These are phyloP conservation scores for Lentinula boryana DNA, from an alignment of 768 basidiomycete genomes.

Conservation along the genomic window DNA sequence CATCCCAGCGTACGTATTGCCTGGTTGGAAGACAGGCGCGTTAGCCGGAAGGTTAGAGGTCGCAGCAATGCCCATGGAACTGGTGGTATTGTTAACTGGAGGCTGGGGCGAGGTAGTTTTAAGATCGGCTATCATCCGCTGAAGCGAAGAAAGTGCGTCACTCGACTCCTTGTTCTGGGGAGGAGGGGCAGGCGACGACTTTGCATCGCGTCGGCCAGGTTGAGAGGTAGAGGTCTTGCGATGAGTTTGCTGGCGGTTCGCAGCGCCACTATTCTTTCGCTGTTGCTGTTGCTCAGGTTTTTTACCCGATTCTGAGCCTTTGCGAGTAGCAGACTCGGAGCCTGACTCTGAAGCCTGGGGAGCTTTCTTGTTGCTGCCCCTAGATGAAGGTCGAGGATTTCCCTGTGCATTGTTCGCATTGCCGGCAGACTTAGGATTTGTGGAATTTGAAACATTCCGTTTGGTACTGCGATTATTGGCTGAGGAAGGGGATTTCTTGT, in stretches of 20 bases:
- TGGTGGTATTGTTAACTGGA: slow-evolving; percentile 34
- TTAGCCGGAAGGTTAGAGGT: slow-evolving; percentile 54
- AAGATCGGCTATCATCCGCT: slow-evolving; percentile 90
- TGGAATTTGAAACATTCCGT: slow-evolving; percentile 50
- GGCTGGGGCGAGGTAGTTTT: slow-evolving; percentile 73
- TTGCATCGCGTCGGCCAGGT: slow-evolving; percentile 34
- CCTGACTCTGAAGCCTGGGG: slow-evolving; percentile 53
- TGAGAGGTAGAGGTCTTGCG: slow-evolving; percentile 59
- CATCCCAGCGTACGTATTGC: slow-evolving; percentile 49
- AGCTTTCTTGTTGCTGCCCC: slow-evolving; percentile 61
- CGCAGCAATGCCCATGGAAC: slow-evolving; percentile 36
- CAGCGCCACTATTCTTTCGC: slow-evolving; percentile 37
- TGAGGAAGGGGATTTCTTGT: slow-evolving; percentile 54
- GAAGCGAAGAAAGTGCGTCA: slow-evolving; percentile 80
- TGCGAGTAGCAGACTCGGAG: slow-evolving; percentile 63
- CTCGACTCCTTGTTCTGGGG: slow-evolving; percentile 56
- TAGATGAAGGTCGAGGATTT: slow-evolving; percentile 54
- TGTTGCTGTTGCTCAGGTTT: slow-evolving; percentile 54
- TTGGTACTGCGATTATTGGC: slow-evolving; percentile 50
- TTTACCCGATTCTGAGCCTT: slow-evolving; percentile 49
- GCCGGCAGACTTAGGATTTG: slow-evolving; percentile 35
- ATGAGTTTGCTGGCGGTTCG: slow-evolving; percentile 37
- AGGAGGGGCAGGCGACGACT: slow-evolving; percentile 41
- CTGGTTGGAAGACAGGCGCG: slow-evolving; percentile 72
- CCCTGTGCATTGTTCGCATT: slow-evolving; percentile 31